Evolutionary conservation across 106 monocot genomes (phyloP).

Genomic region (Xerophyta viscosa): DNA sequence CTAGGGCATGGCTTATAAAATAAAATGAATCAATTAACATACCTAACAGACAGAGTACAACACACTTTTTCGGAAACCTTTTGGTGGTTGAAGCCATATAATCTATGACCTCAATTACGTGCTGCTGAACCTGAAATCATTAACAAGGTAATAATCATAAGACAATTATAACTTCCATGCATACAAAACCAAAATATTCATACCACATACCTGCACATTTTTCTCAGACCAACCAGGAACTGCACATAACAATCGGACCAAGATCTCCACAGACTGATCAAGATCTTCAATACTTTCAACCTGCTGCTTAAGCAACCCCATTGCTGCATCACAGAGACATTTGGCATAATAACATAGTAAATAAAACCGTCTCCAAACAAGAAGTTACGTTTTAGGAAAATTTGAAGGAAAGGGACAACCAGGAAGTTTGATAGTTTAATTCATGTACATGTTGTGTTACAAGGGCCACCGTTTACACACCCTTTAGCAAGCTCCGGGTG

Average conservation of each 20-base stretch:
- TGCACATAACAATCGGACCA: slow-evolving; percentile 82
- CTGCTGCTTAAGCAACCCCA: slow-evolving; percentile 66
- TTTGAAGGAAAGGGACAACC: too few species aligned
- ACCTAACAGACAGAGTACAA: slow-evolving; percentile 86
- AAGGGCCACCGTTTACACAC: too few species aligned
- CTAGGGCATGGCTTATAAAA: too few species aligned
- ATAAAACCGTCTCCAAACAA: too few species aligned
- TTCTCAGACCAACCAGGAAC: slow-evolving; percentile 98
- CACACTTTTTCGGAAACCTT: slow-evolving; percentile 83
- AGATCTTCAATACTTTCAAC: slow-evolving; percentile 69
- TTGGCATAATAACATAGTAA: not conserved
- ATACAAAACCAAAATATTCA: too few species aligned
- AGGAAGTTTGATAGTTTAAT: too few species aligned
- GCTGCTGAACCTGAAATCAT: slow-evolving; percentile 80
- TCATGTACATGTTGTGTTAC: too few species aligned
- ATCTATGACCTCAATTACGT: slow-evolving; percentile 83
- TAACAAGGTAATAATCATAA: slow-evolving; percentile 3
- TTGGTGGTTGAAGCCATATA: slow-evolving; percentile 75
- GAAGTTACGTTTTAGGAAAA: too few species aligned
- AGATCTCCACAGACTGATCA: slow-evolving; percentile 69
- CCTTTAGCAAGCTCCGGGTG: too few species aligned
- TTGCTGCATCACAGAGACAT: slow-evolving; percentile 40
- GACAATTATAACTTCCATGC: too few species aligned
- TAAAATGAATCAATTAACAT: too few species aligned
- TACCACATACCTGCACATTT: slow-evolving; percentile 80